Percentiles rank a stretch among this genome's conserved stretches.
These are phyloP conservation scores for Saccharomycopsis sp. DNA, from an alignment of 805 yeast species.

Conservation along the genomic window DNA sequence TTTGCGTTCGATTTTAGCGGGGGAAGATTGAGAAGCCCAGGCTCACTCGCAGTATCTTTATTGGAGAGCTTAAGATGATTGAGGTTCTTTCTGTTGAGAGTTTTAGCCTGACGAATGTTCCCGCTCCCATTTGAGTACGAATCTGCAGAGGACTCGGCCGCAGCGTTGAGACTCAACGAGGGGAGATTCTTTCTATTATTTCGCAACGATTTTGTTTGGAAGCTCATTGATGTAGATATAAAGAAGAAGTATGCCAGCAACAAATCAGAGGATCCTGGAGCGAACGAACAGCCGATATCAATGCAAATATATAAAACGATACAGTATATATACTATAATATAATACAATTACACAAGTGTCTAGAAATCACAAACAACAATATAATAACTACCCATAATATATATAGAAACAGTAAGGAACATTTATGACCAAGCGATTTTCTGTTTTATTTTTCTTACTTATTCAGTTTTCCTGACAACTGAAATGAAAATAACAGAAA, in stretches of 20 bases:
- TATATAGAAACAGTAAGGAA: too few species aligned
- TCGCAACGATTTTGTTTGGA: constrained; percentile 9
- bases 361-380: too few species aligned
- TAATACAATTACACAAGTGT: too few species aligned
- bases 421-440: neutral
- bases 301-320: too few species aligned
- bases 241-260: too few species aligned
- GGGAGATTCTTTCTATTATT: constrained; percentile 10
- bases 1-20: constrained; percentile 1
- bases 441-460: neutral
- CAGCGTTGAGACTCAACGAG: constrained; percentile 1
- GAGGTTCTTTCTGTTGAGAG: constrained; percentile 16
- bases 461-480: constrained; percentile 4
- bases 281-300: too few species aligned
- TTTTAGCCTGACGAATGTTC: constrained; percentile 12
- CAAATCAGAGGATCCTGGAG: too few species aligned
- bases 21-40: constrained; percentile 1
- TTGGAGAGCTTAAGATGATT: constrained; percentile 15
- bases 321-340: too few species aligned
- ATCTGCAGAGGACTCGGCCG: neutral
- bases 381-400: too few species aligned
- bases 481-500: constrained; percentile 15
- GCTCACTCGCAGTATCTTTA: neutral
- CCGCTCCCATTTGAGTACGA: too few species aligned
- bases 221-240: too few species aligned